Percentiles rank a stretch among this genome's conserved stretches.
phyloP scores from a whole-genome alignment of 148 eudicot genomes.

The Selenicereus undatus region DNA sequence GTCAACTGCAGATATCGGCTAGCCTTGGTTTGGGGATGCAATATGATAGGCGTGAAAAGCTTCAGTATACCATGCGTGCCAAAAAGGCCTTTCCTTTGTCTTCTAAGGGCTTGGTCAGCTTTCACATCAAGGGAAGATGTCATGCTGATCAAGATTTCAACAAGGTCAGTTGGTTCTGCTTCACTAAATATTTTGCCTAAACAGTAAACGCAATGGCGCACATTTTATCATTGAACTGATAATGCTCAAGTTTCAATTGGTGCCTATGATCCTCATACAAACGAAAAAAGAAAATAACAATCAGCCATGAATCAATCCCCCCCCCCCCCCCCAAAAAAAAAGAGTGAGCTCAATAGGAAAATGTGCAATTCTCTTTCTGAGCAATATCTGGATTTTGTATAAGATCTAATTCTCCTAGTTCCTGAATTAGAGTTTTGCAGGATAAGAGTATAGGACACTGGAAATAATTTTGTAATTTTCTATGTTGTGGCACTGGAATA shows the following conservation, averaged over 20 bases:
- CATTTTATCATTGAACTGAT: neutral
- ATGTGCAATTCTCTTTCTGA: neutral
- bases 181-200: neutral
- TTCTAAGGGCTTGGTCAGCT: slow-evolving; percentile 46
- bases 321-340: neutral
- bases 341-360: no score
- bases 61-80: slow-evolving; percentile 52
- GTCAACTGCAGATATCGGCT: slow-evolving; percentile 43
- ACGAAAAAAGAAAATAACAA: neutral
- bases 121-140: slow-evolving; percentile 68
- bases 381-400: neutral
- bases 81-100: slow-evolving; percentile 77
- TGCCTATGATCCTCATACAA: neutral
- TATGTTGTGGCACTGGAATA: neutral
- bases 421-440: neutral
- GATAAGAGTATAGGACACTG: no score
- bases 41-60: slow-evolving; percentile 49
- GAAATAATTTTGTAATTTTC: no score
- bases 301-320: neutral
- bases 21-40: slow-evolving; percentile 72
- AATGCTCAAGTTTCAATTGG: neutral
- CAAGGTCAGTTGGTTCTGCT: slow-evolving; percentile 44
- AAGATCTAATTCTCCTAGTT: neutral
- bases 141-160: slow-evolving; percentile 55
- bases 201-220: no score